phyloP scores from a whole-genome alignment of 148 eudicot species.

The Camellia japonica region DNA sequence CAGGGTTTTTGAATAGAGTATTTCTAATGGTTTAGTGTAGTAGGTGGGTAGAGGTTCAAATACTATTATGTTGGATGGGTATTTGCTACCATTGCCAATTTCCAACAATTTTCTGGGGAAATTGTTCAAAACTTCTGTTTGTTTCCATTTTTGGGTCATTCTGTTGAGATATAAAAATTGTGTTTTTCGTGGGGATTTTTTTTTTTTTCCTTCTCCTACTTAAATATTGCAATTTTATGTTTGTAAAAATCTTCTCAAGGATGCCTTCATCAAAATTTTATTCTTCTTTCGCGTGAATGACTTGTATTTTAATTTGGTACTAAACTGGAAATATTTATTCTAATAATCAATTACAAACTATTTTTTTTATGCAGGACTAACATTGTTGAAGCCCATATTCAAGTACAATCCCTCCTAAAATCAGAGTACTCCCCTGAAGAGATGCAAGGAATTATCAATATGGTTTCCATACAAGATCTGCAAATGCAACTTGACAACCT shows the following conservation, averaged over 20 bases:
- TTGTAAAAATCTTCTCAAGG: not conserved
- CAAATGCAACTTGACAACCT: slow-evolving; percentile 75
- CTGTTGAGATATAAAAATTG: not conserved
- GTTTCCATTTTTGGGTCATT: not conserved
- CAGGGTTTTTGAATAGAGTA: not conserved
- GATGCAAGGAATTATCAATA: slow-evolving; percentile 42
- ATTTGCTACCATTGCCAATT: not conserved
- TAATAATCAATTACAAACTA: not conserved
- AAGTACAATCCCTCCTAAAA: slow-evolving; percentile 62
- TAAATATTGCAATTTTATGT: not conserved
- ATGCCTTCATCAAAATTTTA: not conserved
- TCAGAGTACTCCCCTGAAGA: slow-evolving; percentile 76
- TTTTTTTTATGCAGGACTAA: slow-evolving; percentile 61
- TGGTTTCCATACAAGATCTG: slow-evolving; percentile 70
- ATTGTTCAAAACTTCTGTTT: not conserved
- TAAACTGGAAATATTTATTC: not conserved
- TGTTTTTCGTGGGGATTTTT: not conserved
- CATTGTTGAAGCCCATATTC: slow-evolving; percentile 83
- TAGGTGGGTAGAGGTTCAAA: not conserved
- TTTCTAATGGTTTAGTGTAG: not conserved
- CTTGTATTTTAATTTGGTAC: not conserved
- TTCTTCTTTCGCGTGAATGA: not conserved
- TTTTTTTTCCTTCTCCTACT: not conserved
- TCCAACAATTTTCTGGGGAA: not conserved
- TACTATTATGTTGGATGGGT: not conserved